These are phyloP conservation scores for Mycosarcoma maydis DNA, from an alignment of 1,284 basidiomycete species.

Conservation along the genomic window DNA sequence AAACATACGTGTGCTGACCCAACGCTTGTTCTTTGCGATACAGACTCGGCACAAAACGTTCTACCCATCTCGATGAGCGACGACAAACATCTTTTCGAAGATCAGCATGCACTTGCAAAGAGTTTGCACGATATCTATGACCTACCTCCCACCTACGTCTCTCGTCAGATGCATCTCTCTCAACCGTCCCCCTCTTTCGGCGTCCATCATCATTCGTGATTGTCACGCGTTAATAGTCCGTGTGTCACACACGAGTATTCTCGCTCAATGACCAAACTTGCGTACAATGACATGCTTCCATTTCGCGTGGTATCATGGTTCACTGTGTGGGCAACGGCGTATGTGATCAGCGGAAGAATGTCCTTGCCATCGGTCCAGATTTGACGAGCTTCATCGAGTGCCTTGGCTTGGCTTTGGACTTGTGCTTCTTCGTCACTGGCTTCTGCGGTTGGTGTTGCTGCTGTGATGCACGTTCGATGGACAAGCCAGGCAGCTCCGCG, in stretches of 20 bases:
- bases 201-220: too few relatives aligned
- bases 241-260: too few relatives aligned
- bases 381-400: constrained; percentile 24
- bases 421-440: constrained; percentile 8
- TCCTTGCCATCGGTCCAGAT: constrained; percentile 39
- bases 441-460: too few relatives aligned
- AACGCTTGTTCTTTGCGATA: too few relatives aligned
- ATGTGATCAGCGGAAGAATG: constrained; percentile 21
- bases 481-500: constrained; percentile 27
- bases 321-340: too few relatives aligned
- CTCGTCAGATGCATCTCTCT: constrained; percentile 28
- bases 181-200: too few relatives aligned
- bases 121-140: constrained; percentile 47
- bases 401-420: constrained; percentile 12
- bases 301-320: too few relatives aligned
- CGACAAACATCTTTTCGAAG: constrained; percentile 23
- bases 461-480: too few relatives aligned
- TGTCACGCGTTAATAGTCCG: too few relatives aligned
- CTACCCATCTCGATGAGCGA: constrained; percentile 8
- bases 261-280: too few relatives aligned
- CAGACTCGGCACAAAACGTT: constrained; percentile 30
- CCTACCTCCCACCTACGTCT: constrained; percentile 47
- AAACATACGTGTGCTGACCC: too few relatives aligned
- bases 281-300: too few relatives aligned
- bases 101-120: constrained; percentile 1